A percentile compares a stretch with the other conserved stretches of the same genome.
Evolutionary conservation across 225 moss, liverwort and hornwort species (phyloP).

Genomic region (Bryum argenteum): DNA sequence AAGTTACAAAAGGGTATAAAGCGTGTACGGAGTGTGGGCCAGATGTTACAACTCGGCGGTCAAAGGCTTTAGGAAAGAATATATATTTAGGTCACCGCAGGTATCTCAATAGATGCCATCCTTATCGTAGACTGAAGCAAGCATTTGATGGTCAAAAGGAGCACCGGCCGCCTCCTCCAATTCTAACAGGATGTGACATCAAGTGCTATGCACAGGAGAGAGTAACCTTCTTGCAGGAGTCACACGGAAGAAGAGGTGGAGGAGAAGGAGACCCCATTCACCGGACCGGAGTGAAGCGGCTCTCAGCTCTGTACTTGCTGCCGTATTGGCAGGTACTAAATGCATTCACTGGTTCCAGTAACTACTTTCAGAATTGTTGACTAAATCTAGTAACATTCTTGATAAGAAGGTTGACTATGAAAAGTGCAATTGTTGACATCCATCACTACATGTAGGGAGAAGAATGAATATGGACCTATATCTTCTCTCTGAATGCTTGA

Average conservation of each 20-base stretch:
- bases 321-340: too few relatives aligned
- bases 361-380: too few relatives aligned
- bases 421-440: background rate
- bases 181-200: background rate
- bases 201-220: too few relatives aligned
- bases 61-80: background rate
- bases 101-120: background rate
- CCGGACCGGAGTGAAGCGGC: background rate
- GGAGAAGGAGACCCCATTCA: slow-evolving; percentile 17
- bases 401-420: too few relatives aligned
- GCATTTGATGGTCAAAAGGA: slow-evolving; percentile 5
- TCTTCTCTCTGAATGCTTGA: too few relatives aligned
- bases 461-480: too few relatives aligned
- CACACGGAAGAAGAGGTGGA: slow-evolving; percentile 5
- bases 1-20: too few relatives aligned
- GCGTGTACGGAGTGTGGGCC: too few relatives aligned
- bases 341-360: too few relatives aligned
- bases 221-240: background rate
- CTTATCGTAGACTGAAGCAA: background rate
- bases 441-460: background rate
- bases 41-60: slow-evolving; percentile 2
- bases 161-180: slow-evolving; percentile 2
- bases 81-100: background rate
- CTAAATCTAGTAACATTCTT: too few relatives aligned
- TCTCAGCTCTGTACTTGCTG: slow-evolving; percentile 7